Conservation (phyloP, 2,329 filamentous ascomycete species). For the Albifimbria verrucaria region DNA sequence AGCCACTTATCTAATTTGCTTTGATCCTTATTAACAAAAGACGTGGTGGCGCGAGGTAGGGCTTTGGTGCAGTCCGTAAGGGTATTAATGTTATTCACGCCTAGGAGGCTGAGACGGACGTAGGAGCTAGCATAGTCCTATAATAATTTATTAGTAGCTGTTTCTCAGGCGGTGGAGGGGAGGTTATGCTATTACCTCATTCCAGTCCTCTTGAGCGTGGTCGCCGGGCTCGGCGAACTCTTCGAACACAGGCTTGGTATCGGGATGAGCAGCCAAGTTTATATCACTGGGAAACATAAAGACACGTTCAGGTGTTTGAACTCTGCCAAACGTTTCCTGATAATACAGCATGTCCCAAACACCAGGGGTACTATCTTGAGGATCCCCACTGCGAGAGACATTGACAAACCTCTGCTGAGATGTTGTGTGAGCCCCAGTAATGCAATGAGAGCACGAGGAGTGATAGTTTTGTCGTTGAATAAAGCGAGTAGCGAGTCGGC, state of each 20-base stretch:
- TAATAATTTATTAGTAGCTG: neutral
- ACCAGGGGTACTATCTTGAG: neutral
- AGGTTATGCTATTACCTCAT: too few relatives aligned
- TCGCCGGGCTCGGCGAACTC: conserved; percentile 12
- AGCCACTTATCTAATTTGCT: neutral
- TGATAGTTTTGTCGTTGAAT: conserved; percentile 1
- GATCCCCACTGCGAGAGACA: neutral
- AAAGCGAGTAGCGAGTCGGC: neutral
- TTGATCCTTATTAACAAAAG: conserved; percentile 23
- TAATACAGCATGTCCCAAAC: neutral
- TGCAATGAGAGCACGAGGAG: neutral
- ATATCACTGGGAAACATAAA: conserved; percentile 2
- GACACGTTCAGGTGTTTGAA: neutral
- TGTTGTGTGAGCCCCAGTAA: neutral
- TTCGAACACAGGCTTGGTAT: neutral
- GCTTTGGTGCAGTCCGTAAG: conserved; percentile 51
- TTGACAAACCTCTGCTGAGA: conserved; percentile 1
- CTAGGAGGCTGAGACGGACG: conserved; percentile 48
- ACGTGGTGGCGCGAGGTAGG: conserved; percentile 37
- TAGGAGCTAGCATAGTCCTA: conserved; percentile 48
- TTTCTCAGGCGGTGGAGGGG: too few relatives aligned
- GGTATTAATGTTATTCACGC: conserved; percentile 51
- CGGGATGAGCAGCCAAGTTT: neutral
- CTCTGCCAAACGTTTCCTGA: neutral
- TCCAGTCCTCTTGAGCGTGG: too few relatives aligned